A percentile compares a stretch with the other conserved stretches of the same genome.
Evolutionary conservation across 2,329 filamentous ascomycete genomes (phyloP).

Genomic region (Truncatella angustata): DNA sequence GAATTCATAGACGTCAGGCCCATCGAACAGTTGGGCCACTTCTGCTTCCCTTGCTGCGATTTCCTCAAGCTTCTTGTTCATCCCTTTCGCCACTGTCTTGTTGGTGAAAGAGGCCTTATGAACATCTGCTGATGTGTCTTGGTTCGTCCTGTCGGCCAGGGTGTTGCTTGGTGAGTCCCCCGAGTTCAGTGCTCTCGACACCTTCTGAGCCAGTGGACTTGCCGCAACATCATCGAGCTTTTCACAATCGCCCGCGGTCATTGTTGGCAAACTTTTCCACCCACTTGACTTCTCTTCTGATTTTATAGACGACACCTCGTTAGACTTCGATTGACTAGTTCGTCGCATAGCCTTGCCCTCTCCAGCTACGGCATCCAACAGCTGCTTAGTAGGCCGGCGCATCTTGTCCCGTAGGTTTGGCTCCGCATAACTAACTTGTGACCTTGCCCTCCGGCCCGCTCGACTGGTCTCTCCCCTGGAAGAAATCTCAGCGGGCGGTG

Average conservation of each 20-base stretch:
- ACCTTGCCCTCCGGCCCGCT: conserved; percentile 64
- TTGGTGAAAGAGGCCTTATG: conserved; percentile 6
- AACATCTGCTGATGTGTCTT: conserved; percentile 30
- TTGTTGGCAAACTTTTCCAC: conserved; percentile 28
- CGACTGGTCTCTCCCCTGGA: conserved; percentile 57
- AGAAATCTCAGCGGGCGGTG: conserved; percentile 58
- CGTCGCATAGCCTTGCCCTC: conserved; percentile 53
- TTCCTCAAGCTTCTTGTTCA: conserved; percentile 25
- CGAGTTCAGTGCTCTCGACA: conserved; percentile 21
- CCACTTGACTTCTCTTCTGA: conserved; percentile 34
- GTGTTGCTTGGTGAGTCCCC: conserved; percentile 30
- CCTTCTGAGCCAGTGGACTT: conserved; percentile 44
- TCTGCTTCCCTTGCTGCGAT: conserved; percentile 27
- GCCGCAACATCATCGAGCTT: conserved; percentile 24
- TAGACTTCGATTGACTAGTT: conserved; percentile 34
- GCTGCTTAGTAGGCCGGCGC: conserved; percentile 73
- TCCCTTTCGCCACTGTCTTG: conserved; percentile 16
- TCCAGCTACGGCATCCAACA: conserved; percentile 72
- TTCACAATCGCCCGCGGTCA: background rate
- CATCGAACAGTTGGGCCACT: conserved; percentile 24
- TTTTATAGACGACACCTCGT: conserved; percentile 29
- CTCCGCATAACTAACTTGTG: conserved; percentile 76
- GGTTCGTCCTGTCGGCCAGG: conserved; percentile 39
- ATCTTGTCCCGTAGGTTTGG: conserved; percentile 81
- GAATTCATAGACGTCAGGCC: conserved; percentile 55